Evolutionary conservation across 352 stramenopile genomes (phyloP).

Genomic region (Albugo candida): DNA sequence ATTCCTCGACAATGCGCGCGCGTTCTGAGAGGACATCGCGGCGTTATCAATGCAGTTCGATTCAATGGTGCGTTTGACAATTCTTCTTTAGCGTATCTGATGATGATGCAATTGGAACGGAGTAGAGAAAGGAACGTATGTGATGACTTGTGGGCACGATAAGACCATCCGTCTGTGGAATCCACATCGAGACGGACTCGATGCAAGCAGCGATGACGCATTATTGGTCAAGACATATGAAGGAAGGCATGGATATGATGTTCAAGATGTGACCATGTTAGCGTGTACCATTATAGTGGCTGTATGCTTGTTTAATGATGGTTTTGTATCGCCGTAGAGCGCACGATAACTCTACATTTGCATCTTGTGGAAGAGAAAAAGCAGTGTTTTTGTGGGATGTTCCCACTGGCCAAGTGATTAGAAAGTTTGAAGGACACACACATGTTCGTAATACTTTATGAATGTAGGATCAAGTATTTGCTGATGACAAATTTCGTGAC

Average conservation of each 20-base stretch:
- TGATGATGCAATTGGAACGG: not conserved
- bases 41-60: slow-evolving; percentile 51
- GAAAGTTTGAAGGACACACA: slow-evolving; percentile 75
- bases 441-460: slow-evolving; percentile 18
- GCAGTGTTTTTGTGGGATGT: slow-evolving; percentile 81
- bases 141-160: slow-evolving; percentile 79
- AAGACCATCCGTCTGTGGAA: slow-evolving; percentile 78
- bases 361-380: slow-evolving; percentile 71
- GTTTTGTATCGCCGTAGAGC: slow-evolving; percentile 13
- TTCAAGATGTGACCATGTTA: slow-evolving; percentile 79
- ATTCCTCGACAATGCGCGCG: slow-evolving; percentile 16
- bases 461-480: slow-evolving; percentile 1
- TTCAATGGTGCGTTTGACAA: slow-evolving; percentile 38
- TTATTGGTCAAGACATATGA: slow-evolving; percentile 75
- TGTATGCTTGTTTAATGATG: slow-evolving; percentile 1
- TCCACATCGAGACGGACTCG: slow-evolving; percentile 48
- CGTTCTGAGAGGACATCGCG: slow-evolving; percentile 41
- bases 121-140: slow-evolving; percentile 69
- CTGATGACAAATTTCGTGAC: not conserved
- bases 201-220: slow-evolving; percentile 28
- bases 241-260: slow-evolving; percentile 72
- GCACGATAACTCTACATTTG: slow-evolving; percentile 74
- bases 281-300: slow-evolving; percentile 4
- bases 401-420: slow-evolving; percentile 61
- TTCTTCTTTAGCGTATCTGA: not conserved